Evolutionary conservation across 1,284 basidiomycete species (phyloP), one percentile per base, ranked within the genome.

Genomic region (Ustilago tritici): DNA sequence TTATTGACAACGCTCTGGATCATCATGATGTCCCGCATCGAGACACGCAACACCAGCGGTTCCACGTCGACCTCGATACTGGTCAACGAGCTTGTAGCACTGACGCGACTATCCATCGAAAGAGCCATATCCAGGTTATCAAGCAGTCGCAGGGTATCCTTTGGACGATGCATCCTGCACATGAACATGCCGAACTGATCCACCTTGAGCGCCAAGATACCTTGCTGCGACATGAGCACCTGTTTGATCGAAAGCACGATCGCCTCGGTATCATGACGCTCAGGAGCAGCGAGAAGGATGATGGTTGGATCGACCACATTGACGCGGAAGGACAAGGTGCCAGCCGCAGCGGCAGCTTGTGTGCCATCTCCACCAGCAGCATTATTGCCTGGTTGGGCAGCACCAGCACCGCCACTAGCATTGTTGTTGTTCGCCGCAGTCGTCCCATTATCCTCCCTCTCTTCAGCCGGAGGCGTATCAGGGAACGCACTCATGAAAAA

Each of bases 261-360:
- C 0, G 95, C 94, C 82, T 96, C 93, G 0, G 94, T 92, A 70
- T 93, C 91, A 1, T 90, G 80, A 71, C 93, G 90, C 14, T 91
- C 88, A 61, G 98, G 95, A 81, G 94, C 90, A 79, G 96, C 95
- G 38, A 99, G 89, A 14, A 99, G 90, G 80, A 92, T 93, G 81
- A 99, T 90, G 7, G 94, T 95, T 10, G 95, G 91, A 82, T 95
- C 93, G 71, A 98, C 93, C 35, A 99, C 89, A 83, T 99, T 96
- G 63, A 99, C 87, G 4, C 97, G 91, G 87, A 94, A 92, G 0
- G 89, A 86, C 32, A 90, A 78, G 58, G 83, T 63, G 10, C 80
- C 85, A 17, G 23, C 23, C 19, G 43, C 17, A 19, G 43, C 43
- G 17, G 43, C n/a, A 19, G 43, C 17, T 46, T 46, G 43, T 11